Evolutionary conservation across 352 stramenopile species (phyloP), one percentile per base, ranked within the genome.

Genomic region (Paralagenidium karlingii): DNA sequence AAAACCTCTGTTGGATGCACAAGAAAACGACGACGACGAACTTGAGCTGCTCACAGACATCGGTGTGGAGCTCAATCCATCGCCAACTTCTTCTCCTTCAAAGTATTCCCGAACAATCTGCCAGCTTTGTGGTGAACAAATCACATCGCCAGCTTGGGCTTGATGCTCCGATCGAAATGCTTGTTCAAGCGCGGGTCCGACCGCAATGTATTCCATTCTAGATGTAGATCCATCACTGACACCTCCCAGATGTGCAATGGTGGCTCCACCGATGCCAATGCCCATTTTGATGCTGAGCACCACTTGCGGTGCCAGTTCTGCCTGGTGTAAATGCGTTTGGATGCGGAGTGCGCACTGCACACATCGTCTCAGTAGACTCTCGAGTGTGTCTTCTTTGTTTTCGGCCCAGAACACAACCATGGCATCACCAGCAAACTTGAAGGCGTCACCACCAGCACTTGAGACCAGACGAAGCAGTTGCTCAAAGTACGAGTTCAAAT

Each of bases 351-450:
- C 88, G 44, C 84, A 96, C 54, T 97, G 88, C 10, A 93, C 48
- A 13, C 73, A 81, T 10, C 86, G 67, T 2, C 80, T 63, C 22
- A 95, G 43, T 20, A 92, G 59, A 9, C 51, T 70, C 45, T 93
- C 65, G 48, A 94, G 60, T 24, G 79, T 88, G 45, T 94, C 79
- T 21, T 95, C 76, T 43, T 94, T 87, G 56, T 86, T 87, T 47
- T 83, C 70, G 8, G 77, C 78, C 87, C 87, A 97, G 38, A 97
- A 87, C 30, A 96, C 88, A 41, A 97, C 84, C 70, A 97, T 85
- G 13, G 90, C 90, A 38, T 97, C 90, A n/a, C 90, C 90, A 10
- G 90, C 90, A 49, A 97, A 97, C 65, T 97, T 97, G 57, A 96
- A 92, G 15, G 94, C 82, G 57, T 96, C 84, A 30, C 82, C 77